These are phyloP conservation scores for Microsporum canis DNA, from an alignment of 2,329 filamentous ascomycete genomes.

Conservation along the genomic window DNA sequence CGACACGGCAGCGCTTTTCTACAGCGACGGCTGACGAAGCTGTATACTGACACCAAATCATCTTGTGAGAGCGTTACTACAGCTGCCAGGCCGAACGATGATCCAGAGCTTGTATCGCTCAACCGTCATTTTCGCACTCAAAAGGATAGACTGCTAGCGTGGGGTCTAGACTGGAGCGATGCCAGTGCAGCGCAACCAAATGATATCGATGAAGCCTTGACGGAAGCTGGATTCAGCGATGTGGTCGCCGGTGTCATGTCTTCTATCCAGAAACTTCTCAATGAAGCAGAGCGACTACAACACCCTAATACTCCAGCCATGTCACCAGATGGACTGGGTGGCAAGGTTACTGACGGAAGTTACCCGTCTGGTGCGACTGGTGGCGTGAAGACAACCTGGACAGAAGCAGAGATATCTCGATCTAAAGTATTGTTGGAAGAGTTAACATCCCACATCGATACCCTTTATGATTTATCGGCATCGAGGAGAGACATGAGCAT, in stretches of 20 bases:
- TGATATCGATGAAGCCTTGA: constrained; percentile 52
- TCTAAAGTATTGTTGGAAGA: constrained; percentile 50
- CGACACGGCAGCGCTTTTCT: constrained; percentile 35
- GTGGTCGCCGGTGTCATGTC: constrained; percentile 53
- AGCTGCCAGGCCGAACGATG: constrained; percentile 38
- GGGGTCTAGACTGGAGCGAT: constrained; percentile 57
- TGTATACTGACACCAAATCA: constrained; percentile 54
- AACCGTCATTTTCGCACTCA: constrained; percentile 52
- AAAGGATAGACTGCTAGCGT: constrained; percentile 51
- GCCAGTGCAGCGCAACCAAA: constrained; percentile 45
- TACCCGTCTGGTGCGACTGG: constrained; percentile 24
- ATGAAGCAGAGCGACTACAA: constrained; percentile 50
- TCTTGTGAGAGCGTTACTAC: constrained; percentile 46
- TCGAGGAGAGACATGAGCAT: constrained; percentile 40
- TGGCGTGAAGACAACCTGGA: constrained; percentile 35
- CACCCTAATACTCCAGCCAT: constrained; percentile 27
- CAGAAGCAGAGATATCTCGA: constrained; percentile 41
- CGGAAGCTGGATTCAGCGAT: constrained; percentile 51
- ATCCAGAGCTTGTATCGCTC: constrained; percentile 45
- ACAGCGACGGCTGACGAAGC: constrained; percentile 44
- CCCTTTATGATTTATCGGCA: constrained; percentile 51
- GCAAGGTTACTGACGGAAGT: constrained; percentile 28
- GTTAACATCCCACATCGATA: constrained; percentile 52
- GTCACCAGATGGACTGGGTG: constrained; percentile 29
- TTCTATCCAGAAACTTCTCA: constrained; percentile 51